A percentile compares a stretch with the other conserved stretches of the same genome.
These are phyloP conservation scores for Ustilago shanxiensis DNA, from an alignment of 1,284 basidiomycete species.

Conservation along the genomic window DNA sequence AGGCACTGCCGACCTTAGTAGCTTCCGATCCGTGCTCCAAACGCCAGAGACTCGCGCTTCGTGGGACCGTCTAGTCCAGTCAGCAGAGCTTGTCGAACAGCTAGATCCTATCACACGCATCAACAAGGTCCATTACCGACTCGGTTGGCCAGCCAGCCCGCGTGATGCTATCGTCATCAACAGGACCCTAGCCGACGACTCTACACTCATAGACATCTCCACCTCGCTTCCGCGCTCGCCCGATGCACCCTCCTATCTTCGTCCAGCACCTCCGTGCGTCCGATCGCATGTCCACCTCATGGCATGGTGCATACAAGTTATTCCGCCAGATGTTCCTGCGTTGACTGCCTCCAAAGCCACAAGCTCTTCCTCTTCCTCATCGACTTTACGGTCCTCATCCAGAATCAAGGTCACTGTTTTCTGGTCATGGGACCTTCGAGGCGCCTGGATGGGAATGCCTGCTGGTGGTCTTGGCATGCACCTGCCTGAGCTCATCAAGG, in stretches of 20 bases:
- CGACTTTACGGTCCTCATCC: constrained; percentile 21
- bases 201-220: constrained; percentile 88
- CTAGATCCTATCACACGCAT: constrained; percentile 88
- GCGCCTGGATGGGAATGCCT: constrained; percentile 76
- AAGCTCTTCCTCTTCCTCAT: constrained; percentile 8
- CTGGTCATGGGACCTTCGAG: constrained; percentile 95
- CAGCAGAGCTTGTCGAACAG: constrained; percentile 84
- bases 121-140: constrained; percentile 86
- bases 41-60: constrained; percentile 81
- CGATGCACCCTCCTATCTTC: constrained; percentile 92
- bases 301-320: constrained; percentile 92
- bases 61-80: constrained; percentile 92
- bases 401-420: constrained; percentile 80
- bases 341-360: constrained; percentile 57
- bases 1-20: constrained; percentile 77
- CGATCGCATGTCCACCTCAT: constrained; percentile 88
- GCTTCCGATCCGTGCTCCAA: constrained; percentile 84
- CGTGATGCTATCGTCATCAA: constrained; percentile 59
- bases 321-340: constrained; percentile 54
- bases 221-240: constrained; percentile 92
- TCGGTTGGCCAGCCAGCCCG: constrained; percentile 94
- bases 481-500: constrained; percentile 83
- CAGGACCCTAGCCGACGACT: constrained; percentile 43
- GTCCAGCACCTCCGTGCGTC: constrained; percentile 93
- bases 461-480: constrained; percentile 72